Conservation (phyloP, 768 basidiomycete species). For the Strobilomyces confusus region DNA sequence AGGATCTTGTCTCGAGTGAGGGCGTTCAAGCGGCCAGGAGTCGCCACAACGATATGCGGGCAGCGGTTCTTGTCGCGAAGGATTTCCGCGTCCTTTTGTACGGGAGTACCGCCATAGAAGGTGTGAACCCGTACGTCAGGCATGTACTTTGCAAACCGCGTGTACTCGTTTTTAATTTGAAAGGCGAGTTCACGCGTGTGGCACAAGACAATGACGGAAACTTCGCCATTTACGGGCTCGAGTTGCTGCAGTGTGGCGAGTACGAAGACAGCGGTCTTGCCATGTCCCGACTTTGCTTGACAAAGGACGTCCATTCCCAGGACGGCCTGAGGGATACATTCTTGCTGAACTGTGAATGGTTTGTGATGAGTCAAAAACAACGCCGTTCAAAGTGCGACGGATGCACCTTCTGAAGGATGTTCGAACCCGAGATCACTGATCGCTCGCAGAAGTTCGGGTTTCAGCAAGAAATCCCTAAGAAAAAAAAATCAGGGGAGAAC, state of each 20-base stretch:
- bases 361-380: background rate
- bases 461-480: constrained; percentile 90
- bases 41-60: constrained; percentile 98
- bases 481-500: constrained; percentile 7
- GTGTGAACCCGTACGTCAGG: constrained; percentile 96
- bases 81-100: constrained; percentile 88
- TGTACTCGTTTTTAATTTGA: constrained; percentile 99
- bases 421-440: constrained; percentile 99
- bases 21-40: constrained; percentile 95
- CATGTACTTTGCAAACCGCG: constrained; percentile 99
- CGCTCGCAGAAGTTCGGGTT: constrained; percentile 93
- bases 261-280: constrained; percentile 99
- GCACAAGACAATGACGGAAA: constrained; percentile 95
- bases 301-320: constrained; percentile 99
- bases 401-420: constrained; percentile 95
- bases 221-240: constrained; percentile 97
- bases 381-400: background rate
- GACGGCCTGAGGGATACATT: constrained; percentile 99
- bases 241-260: constrained; percentile 96
- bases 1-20: constrained; percentile 93
- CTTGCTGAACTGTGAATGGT: constrained; percentile 84
- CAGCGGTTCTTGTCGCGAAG: constrained; percentile 96
- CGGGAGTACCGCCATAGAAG: constrained; percentile 96
- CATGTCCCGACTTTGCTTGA: constrained; percentile 98
- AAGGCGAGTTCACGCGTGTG: constrained; percentile 99